phyloP scores from a whole-genome alignment of 345 rosid species.

The Populus deltoides region DNA sequence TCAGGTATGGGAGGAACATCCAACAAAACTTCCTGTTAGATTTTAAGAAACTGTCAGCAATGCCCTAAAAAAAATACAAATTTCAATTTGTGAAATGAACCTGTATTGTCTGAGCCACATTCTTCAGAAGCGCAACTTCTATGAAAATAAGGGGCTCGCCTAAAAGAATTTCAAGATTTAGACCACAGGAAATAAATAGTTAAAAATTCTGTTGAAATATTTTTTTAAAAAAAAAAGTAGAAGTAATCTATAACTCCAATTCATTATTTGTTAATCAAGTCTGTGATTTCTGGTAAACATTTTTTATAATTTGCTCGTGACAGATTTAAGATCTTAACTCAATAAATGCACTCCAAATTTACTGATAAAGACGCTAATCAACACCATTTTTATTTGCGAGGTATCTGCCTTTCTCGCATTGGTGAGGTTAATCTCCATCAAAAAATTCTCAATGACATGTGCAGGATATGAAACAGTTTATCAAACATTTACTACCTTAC shows the following conservation, averaged over 20 bases:
- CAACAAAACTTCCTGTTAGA: conserved; percentile 88
- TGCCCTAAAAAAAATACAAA: conserved; percentile 8
- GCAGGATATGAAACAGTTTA: neutral
- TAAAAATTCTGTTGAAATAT: neutral
- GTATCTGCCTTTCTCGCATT: neutral
- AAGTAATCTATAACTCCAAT: neutral
- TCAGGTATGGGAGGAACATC: conserved; percentile 84
- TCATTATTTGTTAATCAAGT: neutral
- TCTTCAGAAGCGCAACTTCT: conserved; percentile 88
- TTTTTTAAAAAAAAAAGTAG: neutral
- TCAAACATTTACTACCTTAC: neutral
- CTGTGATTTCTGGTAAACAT: neutral
- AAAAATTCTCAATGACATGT: neutral
- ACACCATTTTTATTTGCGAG: neutral
- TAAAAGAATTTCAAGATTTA: conserved; percentile 24
- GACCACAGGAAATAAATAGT: neutral
- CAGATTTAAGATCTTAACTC: neutral
- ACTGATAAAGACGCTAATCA: neutral
- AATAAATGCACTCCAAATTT: neutral
- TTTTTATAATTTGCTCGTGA: neutral
- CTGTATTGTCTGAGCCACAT: conserved; percentile 79
- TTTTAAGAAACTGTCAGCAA: neutral
- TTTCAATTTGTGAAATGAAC: conserved; percentile 28
- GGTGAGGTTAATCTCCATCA: neutral
- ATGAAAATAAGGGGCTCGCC: conserved; percentile 98